These are phyloP conservation scores for Bassia scoparia DNA, from an alignment of 148 eudicot genomes.

Conservation along the genomic window DNA sequence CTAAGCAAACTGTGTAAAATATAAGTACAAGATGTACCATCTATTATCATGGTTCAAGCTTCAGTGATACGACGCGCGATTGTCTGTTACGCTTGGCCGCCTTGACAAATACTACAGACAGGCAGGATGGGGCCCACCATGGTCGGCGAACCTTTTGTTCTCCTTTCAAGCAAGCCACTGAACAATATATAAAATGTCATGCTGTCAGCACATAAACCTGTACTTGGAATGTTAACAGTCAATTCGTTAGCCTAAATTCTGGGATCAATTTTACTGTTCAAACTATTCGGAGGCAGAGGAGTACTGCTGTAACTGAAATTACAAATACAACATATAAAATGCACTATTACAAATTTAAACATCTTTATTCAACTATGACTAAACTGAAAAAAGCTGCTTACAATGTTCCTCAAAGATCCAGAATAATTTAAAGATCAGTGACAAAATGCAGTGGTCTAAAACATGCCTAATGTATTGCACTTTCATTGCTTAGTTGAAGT, in stretches of 20 bases:
- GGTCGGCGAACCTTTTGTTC: conserved; percentile 84
- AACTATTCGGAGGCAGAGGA: not conserved
- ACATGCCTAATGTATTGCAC: too few species aligned
- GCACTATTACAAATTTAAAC: not conserved
- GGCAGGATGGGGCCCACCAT: conserved; percentile 98
- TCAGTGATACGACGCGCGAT: conserved; percentile 84
- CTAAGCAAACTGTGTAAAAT: conserved; percentile 18
- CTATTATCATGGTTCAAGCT: conserved; percentile 75
- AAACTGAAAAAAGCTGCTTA: not conserved
- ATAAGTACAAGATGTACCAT: conserved; percentile 29
- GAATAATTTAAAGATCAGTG: too few species aligned
- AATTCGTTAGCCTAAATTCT: not conserved
- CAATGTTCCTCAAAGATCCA: too few species aligned
- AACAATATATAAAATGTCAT: conserved; percentile 14
- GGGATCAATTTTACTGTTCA: not conserved
- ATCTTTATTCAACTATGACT: too few species aligned
- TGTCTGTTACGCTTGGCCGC: conserved; percentile 85
- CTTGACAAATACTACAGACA: conserved; percentile 60
- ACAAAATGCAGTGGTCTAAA: too few species aligned
- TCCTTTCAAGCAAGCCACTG: conserved; percentile 98
- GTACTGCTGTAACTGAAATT: not conserved
- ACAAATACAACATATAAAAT: not conserved
- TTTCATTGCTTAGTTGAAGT: not conserved
- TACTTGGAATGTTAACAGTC: not conserved
- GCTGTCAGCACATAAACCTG: not conserved